Evolutionary conservation across 2,329 filamentous ascomycete genomes (phyloP).

Genomic region (Cyanodermella asteris): DNA sequence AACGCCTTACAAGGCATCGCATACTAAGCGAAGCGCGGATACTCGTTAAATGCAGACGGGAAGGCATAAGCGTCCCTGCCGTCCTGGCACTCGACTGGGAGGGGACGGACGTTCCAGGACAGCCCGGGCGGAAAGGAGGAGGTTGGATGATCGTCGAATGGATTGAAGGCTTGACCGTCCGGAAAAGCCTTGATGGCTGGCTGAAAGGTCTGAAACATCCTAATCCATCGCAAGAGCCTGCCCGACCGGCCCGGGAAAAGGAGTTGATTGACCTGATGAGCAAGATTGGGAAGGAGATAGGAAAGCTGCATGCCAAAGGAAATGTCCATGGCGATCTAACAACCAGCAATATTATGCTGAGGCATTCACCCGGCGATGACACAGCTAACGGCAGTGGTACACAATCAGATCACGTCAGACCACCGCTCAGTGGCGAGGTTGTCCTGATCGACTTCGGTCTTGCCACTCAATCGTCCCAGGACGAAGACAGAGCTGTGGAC

Average conservation of each 20-base stretch:
- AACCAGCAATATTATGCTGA: slow-evolving; percentile 87
- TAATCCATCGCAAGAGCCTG: slow-evolving; percentile 10
- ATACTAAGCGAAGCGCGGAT: slow-evolving; percentile 78
- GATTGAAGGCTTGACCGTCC: slow-evolving; percentile 52
- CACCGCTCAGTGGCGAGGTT: slow-evolving; percentile 43
- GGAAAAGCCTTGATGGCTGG: slow-evolving; percentile 47
- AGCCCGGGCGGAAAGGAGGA: slow-evolving; percentile 29
- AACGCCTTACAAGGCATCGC: slow-evolving; percentile 64
- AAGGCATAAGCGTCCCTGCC: slow-evolving; percentile 62
- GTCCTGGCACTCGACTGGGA: slow-evolving; percentile 50
- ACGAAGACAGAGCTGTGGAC: slow-evolving; percentile 90
- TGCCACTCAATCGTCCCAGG: slow-evolving; percentile 55
- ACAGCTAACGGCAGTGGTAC: slow-evolving; percentile 2
- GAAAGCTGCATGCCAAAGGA: slow-evolving; percentile 58
- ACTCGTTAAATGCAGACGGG: slow-evolving; percentile 52
- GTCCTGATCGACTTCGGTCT: slow-evolving; percentile 90
- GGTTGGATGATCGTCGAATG: slow-evolving; percentile 73
- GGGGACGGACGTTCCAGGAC: slow-evolving; percentile 10
- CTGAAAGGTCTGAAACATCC: slow-evolving; percentile 30
- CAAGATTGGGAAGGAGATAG: slow-evolving; percentile 49
- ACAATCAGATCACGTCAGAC: slow-evolving; percentile 6
- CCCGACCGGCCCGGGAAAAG: slow-evolving; percentile 19
- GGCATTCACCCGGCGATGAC: slow-evolving; percentile 17
- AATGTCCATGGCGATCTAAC: slow-evolving; percentile 90
- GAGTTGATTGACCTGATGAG: slow-evolving; percentile 42